Evolutionary conservation across 1,284 basidiomycete genomes (phyloP), one percentile per base, ranked within the genome.

Genomic region (Uromyces viciae-fabae): DNA sequence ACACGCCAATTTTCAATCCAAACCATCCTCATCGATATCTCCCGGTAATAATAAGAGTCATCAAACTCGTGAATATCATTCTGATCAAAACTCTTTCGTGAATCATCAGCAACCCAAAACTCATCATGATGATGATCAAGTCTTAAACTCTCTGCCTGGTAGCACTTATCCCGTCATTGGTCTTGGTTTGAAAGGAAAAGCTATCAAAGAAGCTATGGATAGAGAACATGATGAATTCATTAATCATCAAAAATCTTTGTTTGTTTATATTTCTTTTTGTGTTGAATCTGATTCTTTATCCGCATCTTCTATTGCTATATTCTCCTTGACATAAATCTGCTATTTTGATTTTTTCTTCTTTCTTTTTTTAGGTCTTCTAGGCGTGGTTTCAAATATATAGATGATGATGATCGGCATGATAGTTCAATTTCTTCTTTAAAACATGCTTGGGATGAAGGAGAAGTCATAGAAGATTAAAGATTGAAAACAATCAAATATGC

Each of bases 171-270:
- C 69, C 3, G 64, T 52, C 1, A 79, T 79, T 36, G 76, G 76
- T 9, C 25, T 79, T 11, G 76, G 76, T 17, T 8, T 60, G 3
- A 79, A 79, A 42, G 76, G 76, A 22, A 79, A 68, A 54, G 76
- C 76, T 0, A 36, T 79, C 9, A 79, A 79, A 43, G 76, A 79
- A 60, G 76, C 76, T 14, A 79, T 79, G 76, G 76, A 79, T 60
- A 31, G 66, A 38, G 76, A 79, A 60, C 38, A 79, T 49, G 76
- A 79, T 49, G 76, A 79, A 42, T 79, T 79, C 52, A 54, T 79
- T 19, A 71, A 60, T 42, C 22, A 56, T 25, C 56, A 42, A 31
- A 60, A 60, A 15, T 60, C 17, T 42, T 49, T 38, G 1, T 36
- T 28, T 36, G 5, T 43, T 52, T 60, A 19, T n/a, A 19, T 19